phyloP scores from a whole-genome alignment of 1,284 basidiomycete species.

The Sparassis latifolia region DNA sequence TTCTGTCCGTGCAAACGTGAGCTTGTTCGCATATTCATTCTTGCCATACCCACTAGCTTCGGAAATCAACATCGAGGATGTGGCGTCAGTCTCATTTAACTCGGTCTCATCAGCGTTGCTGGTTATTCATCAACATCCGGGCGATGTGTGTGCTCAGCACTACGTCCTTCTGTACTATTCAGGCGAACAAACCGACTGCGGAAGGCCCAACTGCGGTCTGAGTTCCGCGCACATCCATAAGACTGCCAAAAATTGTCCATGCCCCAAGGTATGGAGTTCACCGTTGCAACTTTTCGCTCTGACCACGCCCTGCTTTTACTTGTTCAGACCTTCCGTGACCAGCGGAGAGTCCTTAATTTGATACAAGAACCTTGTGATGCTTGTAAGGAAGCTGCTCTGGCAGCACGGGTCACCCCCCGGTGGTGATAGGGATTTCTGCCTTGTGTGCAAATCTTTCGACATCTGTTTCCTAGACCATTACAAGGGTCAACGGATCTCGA shows the following conservation, averaged over 20 bases:
- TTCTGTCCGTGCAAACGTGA: background rate
- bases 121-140: background rate
- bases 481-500: no score
- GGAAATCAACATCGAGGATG: constrained; percentile 64
- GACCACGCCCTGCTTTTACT: background rate
- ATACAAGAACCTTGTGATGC: constrained; percentile 44
- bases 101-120: no score
- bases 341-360: constrained; percentile 38
- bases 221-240: constrained; percentile 40
- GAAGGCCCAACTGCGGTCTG: constrained; percentile 32
- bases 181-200: constrained; percentile 38
- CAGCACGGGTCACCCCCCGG: constrained; percentile 22
- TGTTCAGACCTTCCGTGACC: constrained; percentile 32
- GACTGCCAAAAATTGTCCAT: constrained; percentile 31
- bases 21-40: constrained; percentile 1
- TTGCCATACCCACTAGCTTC: constrained; percentile 28
- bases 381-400: constrained; percentile 31
- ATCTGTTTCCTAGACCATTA: no score
- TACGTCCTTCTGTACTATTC: constrained; percentile 48
- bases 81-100: constrained; percentile 33
- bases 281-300: background rate
- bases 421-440: constrained; percentile 5
- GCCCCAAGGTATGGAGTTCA: constrained; percentile 20
- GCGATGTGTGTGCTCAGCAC: constrained; percentile 33
- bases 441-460: no score